phyloP scores from a whole-genome alignment of 371 early-diverging fungal species.

The Rhizopus sp. region DNA sequence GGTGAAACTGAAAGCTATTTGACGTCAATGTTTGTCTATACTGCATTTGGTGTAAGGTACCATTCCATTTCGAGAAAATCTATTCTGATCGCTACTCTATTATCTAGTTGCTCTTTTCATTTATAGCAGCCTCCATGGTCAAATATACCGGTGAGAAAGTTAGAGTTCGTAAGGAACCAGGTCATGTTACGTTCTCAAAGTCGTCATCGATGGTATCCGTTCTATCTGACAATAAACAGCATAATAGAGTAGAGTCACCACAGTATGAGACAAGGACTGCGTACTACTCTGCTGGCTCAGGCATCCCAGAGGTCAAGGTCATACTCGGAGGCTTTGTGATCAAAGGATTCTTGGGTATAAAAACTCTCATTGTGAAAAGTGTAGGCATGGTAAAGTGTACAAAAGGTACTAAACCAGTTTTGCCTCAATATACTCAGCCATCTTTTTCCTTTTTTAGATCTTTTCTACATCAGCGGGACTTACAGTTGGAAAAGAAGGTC shows the following conservation, averaged over 20 bases:
- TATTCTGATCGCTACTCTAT: constrained; percentile 2
- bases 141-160: constrained; percentile 48
- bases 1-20: constrained; percentile 27
- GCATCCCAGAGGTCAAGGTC: constrained; percentile 94
- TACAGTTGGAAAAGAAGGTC: constrained; percentile 92
- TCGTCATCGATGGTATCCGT: constrained; percentile 27
- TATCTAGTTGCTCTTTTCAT: constrained; percentile 35
- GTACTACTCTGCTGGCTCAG: constrained; percentile 86
- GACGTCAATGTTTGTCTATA: constrained; percentile 40
- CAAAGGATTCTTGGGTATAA: constrained; percentile 81
- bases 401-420: constrained; percentile 16
- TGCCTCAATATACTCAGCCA: constrained; percentile 23
- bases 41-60: constrained; percentile 43
- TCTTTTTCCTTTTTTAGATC: constrained; percentile 30
- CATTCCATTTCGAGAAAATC: neutral
- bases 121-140: constrained; percentile 42
- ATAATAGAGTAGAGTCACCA: constrained; percentile 11
- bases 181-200: constrained; percentile 20
- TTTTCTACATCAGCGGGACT: constrained; percentile 84
- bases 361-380: constrained; percentile 86
- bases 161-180: constrained; percentile 27
- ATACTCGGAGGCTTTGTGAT: constrained; percentile 94
- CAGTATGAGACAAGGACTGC: constrained; percentile 42
- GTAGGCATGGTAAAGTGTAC: constrained; percentile 65
- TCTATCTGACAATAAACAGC: constrained; percentile 6